Conservation (phyloP, 768 basidiomycete species). For the Lentinula aciculospora region DNA sequence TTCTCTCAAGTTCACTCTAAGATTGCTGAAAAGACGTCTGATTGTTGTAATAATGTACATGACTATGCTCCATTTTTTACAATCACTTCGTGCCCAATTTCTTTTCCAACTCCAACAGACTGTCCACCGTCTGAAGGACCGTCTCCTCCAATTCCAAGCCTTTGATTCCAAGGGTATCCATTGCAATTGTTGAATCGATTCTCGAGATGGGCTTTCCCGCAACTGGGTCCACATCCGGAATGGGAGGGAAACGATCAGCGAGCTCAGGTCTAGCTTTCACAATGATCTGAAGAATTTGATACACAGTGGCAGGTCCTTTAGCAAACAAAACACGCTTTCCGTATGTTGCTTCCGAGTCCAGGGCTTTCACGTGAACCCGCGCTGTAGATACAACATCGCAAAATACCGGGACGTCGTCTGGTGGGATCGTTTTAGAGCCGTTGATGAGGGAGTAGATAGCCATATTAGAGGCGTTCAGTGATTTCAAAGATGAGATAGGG, state of each 20-base stretch:
- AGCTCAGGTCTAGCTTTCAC: conserved; percentile 2
- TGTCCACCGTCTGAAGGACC: conserved; percentile 7
- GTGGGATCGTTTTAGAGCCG: not conserved
- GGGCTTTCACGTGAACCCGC: conserved; percentile 8
- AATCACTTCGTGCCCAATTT: not conserved
- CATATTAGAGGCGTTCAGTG: conserved; percentile 2
- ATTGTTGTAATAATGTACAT: not conserved
- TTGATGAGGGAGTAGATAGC: not conserved
- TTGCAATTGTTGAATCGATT: conserved; percentile 3
- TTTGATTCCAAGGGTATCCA: conserved; percentile 1
- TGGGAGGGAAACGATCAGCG: not conserved
- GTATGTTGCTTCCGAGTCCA: conserved; percentile 4
- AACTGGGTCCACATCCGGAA: conserved; percentile 1
- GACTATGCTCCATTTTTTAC: not conserved
- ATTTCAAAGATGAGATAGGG: not conserved
- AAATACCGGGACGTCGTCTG: conserved; percentile 4
- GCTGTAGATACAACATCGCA: conserved; percentile 12
- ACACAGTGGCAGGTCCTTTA: not conserved
- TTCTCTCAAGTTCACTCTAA: too few relatives aligned
- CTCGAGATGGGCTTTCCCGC: not conserved
- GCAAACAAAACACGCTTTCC: conserved; percentile 10
- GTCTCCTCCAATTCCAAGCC: conserved; percentile 2
- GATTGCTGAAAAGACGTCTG: not conserved
- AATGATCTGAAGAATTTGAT: conserved; percentile 3
- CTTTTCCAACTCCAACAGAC: conserved; percentile 5